Percentiles rank a stretch among this genome's conserved stretches.
Conservation (phyloP, 2,329 filamentous ascomycete species). For the Colletotrichum plurivorum region DNA sequence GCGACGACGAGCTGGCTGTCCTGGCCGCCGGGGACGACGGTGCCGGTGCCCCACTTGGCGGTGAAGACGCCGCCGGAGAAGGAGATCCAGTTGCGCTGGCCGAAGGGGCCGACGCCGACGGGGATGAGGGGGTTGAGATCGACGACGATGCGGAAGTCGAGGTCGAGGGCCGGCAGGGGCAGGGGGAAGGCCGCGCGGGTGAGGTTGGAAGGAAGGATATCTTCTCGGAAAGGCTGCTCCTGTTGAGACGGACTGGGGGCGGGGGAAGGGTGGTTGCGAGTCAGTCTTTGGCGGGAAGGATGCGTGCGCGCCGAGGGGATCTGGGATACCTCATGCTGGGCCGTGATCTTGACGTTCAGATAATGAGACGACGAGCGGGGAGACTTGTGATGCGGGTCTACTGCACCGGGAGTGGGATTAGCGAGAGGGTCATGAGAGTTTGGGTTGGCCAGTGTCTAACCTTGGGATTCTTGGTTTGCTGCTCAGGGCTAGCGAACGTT, state of each 20-base stretch:
- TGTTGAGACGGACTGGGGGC: neutral
- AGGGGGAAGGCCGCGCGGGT: constrained; percentile 59
- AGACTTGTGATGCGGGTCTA: neutral
- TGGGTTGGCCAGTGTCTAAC: neutral
- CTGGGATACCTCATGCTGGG: constrained; percentile 29
- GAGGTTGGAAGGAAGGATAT: constrained; percentile 48
- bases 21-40: constrained; percentile 57
- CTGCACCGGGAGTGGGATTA: neutral
- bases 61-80: constrained; percentile 63
- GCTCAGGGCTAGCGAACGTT: neutral
- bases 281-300: neutral
- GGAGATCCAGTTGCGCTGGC: constrained; percentile 64
- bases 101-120: constrained; percentile 56
- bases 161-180: constrained; percentile 61
- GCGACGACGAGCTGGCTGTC: constrained; percentile 51
- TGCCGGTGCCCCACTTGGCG: constrained; percentile 63
- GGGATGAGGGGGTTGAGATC: constrained; percentile 58
- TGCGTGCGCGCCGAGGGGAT: neutral
- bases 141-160: constrained; percentile 66
- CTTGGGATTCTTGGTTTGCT: neutral
- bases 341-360: neutral
- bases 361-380: neutral
- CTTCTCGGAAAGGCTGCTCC: constrained; percentile 24
- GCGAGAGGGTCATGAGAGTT: neutral
- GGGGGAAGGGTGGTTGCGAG: neutral